Evolutionary conservation across 1,284 basidiomycete genomes (phyloP), one percentile per base, ranked within the genome.

Genomic region (Ustilago loliicola): DNA sequence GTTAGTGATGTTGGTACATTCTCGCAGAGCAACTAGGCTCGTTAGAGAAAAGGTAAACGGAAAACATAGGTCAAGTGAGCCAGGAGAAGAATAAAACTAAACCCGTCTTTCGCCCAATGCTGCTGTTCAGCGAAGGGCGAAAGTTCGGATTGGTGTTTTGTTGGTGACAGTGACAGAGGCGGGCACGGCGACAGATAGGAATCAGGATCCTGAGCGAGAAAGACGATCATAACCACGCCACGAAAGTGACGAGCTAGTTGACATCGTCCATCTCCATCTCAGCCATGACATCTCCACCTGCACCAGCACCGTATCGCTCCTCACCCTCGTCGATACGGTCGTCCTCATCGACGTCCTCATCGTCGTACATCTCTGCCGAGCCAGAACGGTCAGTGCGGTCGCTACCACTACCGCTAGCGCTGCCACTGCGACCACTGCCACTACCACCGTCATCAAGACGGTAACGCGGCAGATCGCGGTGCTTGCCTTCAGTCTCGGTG

Each of bases 221-320:
- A 6, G 21, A 21, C 11, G 38, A 17, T 17, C 13, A 19, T 7
- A 7, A 40, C 38, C 15, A 15, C 11, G 38, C 32, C 5, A 19
- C 17, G 38, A 19, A 40, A 19, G 17, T 6, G 38, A 58, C 19
- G 27, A n/a, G 2, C 42, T 62, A 76, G 63, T 68, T 74, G 61
- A 82, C 81, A 32, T 79, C 82, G 54, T 85, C 84, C 84, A 85
- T 85, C 66, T 85, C 84, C 83, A 85, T 84, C 53, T 85, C 76
- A 34, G 83, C 83, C 76, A 85, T 77, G 15, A 84, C 80, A 30
- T 84, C 83, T 15, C 83, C 83, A 30, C 80, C 83, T 2, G 82
- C 79, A 32, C 75, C 73, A 25, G 77, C 68, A 6, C 83, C 83
- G 84, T 87, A 56, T 66, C 83, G 25, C 83, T 62, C 86, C 67